These are phyloP conservation scores for Citrus sinensis DNA, from an alignment of 345 rosid species.

Conservation along the genomic window DVS_A1.0 CM039163.1:42768501-42769000, in stretches of 20 bases:
- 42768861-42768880: not conserved
- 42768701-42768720: constrained; percentile 71
- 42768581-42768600: constrained; percentile 74
- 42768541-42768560: constrained; percentile 88
- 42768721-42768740: constrained; percentile 79
- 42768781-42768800: constrained; percentile 42
- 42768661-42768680: constrained; percentile 63
- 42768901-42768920: not conserved
- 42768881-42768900: not conserved
- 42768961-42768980: not conserved
- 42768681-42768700: constrained; percentile 62
- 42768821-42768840: not conserved
- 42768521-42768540: not conserved
- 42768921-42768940: not conserved
- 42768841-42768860: not conserved
- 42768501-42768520: not conserved
- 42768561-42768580: constrained; percentile 84
- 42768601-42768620: constrained; percentile 52
- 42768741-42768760: constrained; percentile 79
- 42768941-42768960: not conserved
- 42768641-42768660: constrained; percentile 52
- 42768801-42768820: constrained; percentile 1
- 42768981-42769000: not conserved
- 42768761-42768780: constrained; percentile 55
- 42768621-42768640: constrained; percentile 61